Evolutionary conservation across 2,329 filamentous ascomycete genomes (phyloP), one percentile per base, ranked within the genome.

Genomic region (Alternaria novae-zelandiae): DNA sequence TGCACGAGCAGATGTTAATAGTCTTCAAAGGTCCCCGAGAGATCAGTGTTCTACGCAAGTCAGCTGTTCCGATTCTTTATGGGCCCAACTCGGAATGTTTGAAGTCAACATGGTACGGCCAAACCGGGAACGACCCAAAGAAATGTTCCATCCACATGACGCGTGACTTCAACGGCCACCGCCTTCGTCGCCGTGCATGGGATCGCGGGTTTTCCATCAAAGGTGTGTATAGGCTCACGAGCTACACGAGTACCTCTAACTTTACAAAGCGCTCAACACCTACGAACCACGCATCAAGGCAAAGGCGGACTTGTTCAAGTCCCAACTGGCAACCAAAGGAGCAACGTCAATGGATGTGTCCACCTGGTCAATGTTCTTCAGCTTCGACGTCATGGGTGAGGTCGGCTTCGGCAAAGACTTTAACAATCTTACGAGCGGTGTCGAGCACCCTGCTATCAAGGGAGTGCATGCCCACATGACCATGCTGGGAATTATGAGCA

Each of bases 391-490:
- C 12, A 77, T 77, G 74, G 74, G 74, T 23, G 72, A 76, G 30
- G 56, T 75, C 6, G 74, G 70, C 6, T 71, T 74, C 25, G 65
- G 72, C 0, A 73, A 74, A 32, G 69, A 74, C 32, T 77, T 77
- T 55, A 59, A 63, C 45, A 73, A 72, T 32, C 56, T 77, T 4
- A 51, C 46, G 1, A 74, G 46, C 41, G 74, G 74, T 15, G 47
- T 65, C 11, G 70, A 75, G 36, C 68, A 77, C 53, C 65, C 70
- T 7, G 79, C 78, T 0, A 80, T 82, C 50, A 64, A 75, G 32
- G 73, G 64, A 2, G 67, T 83, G 4, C 81, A 81, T 58, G 68
- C 71, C 1, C 73, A 80, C 28, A 78, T 83, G 71, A 65, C 65
- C 6, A 61, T 76, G 23, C 23, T 82, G 2, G 79, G 77, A 0